Conservation (phyloP, 2,329 filamentous ascomycete species). For the Colletotrichum sp. region DNA sequence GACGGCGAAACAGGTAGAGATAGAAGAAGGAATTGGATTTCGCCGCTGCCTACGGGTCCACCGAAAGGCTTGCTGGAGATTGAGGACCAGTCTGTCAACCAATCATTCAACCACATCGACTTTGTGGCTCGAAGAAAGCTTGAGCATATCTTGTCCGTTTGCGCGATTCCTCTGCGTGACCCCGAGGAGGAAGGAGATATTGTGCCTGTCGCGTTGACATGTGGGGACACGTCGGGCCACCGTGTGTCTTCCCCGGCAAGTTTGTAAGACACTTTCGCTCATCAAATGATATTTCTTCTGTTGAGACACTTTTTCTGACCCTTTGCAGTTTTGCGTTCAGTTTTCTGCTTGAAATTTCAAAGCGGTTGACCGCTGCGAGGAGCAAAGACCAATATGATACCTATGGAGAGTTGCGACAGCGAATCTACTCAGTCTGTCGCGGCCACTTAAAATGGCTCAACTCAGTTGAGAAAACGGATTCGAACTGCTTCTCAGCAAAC, state of each 20-base stretch:
- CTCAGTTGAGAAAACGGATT: background rate
- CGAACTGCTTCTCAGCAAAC: background rate
- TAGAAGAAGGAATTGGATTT: too few relatives aligned
- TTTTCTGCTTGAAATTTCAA: background rate
- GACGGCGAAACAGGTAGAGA: too few relatives aligned
- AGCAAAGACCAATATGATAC: background rate
- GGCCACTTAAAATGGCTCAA: background rate
- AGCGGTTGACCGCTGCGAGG: accelerated
- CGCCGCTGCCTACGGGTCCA: too few relatives aligned
- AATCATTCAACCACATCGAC: background rate
- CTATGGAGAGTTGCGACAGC: accelerated
- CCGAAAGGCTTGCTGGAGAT: background rate
- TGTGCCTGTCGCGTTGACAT: background rate
- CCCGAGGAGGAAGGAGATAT: background rate
- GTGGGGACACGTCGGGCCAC: background rate
- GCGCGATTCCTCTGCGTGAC: background rate
- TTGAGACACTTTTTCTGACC: too few relatives aligned
- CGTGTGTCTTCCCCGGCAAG: background rate
- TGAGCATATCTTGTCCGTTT: background rate
- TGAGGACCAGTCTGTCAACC: background rate
- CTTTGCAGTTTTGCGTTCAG: background rate
- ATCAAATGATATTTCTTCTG: too few relatives aligned
- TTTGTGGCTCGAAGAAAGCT: background rate
- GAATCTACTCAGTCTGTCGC: background rate
- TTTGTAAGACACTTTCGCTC: background rate